These are phyloP conservation scores for Ceratocystis diversiconidia DNA, from an alignment of 2,329 filamentous ascomycete genomes.

Conservation along the genomic window DNA sequence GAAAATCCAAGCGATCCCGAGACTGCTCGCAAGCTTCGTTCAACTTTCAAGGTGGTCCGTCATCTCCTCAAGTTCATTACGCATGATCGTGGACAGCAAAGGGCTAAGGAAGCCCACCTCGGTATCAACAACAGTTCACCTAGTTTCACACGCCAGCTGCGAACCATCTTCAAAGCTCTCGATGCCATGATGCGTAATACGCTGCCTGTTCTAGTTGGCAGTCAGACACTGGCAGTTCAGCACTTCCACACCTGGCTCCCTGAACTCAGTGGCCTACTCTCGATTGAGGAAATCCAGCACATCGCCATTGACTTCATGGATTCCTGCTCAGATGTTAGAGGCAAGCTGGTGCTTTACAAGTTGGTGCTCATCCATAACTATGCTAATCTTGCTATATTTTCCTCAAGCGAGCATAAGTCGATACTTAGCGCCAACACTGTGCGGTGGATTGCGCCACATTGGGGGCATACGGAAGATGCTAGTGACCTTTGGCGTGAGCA, in stretches of 20 bases:
- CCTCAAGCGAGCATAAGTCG: constrained; percentile 58
- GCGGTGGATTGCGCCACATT: constrained; percentile 84
- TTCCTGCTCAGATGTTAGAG: constrained; percentile 72
- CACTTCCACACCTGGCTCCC: constrained; percentile 98
- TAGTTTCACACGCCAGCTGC: constrained; percentile 67
- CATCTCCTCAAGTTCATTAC: constrained; percentile 93
- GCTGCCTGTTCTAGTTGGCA: constrained; percentile 76
- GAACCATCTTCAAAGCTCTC: constrained; percentile 76
- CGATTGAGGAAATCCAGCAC: constrained; percentile 72
- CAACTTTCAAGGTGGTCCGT: constrained; percentile 86
- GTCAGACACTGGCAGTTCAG: constrained; percentile 86
- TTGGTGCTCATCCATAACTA: constrained; percentile 88
- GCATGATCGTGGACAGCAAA: constrained; percentile 73
- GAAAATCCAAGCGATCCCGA: constrained; percentile 71
- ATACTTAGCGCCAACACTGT: constrained; percentile 69
- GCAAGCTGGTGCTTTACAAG: constrained; percentile 84
- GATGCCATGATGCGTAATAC: constrained; percentile 80
- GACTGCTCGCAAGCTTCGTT: constrained; percentile 68
- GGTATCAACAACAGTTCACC: constrained; percentile 63
- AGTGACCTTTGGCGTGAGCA: constrained; percentile 85
- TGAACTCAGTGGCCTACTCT: constrained; percentile 63
- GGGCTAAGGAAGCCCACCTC: constrained; percentile 74
- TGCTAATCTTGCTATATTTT: constrained; percentile 67
- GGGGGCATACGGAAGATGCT: constrained; percentile 61
- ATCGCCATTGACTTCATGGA: constrained; percentile 90